Evolutionary conservation across 768 basidiomycete species (phyloP).

Genomic region (Russula ochroleuca): DNA sequence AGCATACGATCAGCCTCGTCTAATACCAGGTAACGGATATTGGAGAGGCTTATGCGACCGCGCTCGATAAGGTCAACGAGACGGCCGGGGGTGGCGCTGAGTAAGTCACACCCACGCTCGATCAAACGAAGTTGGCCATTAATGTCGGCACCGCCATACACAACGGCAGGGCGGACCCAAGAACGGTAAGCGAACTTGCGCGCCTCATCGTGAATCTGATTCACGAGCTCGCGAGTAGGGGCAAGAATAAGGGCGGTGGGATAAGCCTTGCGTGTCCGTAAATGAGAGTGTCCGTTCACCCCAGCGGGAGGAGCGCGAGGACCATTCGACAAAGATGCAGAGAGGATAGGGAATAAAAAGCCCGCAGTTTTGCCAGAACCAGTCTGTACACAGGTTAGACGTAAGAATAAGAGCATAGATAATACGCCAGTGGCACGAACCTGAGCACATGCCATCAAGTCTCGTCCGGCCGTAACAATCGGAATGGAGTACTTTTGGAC

Average conservation of each 20-base stretch:
- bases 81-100: conserved; percentile 96
- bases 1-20: conserved; percentile 99
- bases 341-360: conserved; percentile 98
- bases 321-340: conserved; percentile 81
- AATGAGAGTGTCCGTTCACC: conserved; percentile 45
- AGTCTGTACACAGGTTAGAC: conserved; percentile 53
- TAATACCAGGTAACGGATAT: conserved; percentile 95
- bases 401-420: conserved; percentile 24
- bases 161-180: conserved; percentile 98
- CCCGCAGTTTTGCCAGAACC: conserved; percentile 99
- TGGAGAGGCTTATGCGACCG: conserved; percentile 91
- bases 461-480: conserved; percentile 85
- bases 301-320: conserved; percentile 67
- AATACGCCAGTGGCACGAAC: conserved; percentile 38
- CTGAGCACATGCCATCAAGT: conserved; percentile 95
- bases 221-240: conserved; percentile 97
- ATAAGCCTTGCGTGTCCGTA: conserved; percentile 81
- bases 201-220: conserved; percentile 98
- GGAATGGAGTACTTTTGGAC: conserved; percentile 99
- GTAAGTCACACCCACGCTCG: conserved; percentile 94
- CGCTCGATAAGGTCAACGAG: conserved; percentile 98
- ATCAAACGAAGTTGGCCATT: conserved; percentile 89
- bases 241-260: conserved; percentile 97
- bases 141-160: conserved; percentile 99
- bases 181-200: conserved; percentile 99